Evolutionary conservation across 2,329 filamentous ascomycete species (phyloP), one percentile per base, ranked within the genome.

Genomic region (Alternaria incomplexa): DNA sequence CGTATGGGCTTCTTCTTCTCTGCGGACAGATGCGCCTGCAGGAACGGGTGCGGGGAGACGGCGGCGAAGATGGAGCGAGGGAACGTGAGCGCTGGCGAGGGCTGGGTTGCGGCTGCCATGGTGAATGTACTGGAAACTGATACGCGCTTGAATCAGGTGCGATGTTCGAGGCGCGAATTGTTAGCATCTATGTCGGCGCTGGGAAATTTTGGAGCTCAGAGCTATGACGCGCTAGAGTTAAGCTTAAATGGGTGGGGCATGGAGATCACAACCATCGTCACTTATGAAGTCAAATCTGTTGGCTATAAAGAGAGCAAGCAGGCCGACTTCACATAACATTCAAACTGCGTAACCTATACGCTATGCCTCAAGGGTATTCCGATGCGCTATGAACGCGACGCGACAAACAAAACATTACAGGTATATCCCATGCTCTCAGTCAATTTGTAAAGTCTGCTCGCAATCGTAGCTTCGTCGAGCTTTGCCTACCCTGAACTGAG

Each of bases 1-100:
- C 96, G 91, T 47, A 88, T 84, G 2, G 91, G 85, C 55, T 86
- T 82, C 60, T 69, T 75, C 56, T 81, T 78, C 68, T 83, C 82
- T 25, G 83, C 90, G 87, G 91, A 87, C 73, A 98, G 91, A 80
- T 96, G 96, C 56, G 93, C 92, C 77, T 96, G 91, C 65, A 98
- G 90, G 82, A 93, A 97, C 9, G 93, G 91, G 70, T 93, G 90
- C 6, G 96, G 94, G 36, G 93, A 93, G 76, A 97, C 90, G 75
- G 94, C 94, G 62, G 93, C 93, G 81, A 97, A 97, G 73, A 93
- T 90, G 70, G 91, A 83, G 74, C 91, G 80, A 65, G 89, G 80
- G 78, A 89, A 81, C 69, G 85, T 75, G 76, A 88, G 73, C 58
- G 82, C 61, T 8, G 73, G 69, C 4, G 73, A 60, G 13, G 66